phyloP scores from a whole-genome alignment of 139 green algal species.

The Penium margaritaceum region DNA sequence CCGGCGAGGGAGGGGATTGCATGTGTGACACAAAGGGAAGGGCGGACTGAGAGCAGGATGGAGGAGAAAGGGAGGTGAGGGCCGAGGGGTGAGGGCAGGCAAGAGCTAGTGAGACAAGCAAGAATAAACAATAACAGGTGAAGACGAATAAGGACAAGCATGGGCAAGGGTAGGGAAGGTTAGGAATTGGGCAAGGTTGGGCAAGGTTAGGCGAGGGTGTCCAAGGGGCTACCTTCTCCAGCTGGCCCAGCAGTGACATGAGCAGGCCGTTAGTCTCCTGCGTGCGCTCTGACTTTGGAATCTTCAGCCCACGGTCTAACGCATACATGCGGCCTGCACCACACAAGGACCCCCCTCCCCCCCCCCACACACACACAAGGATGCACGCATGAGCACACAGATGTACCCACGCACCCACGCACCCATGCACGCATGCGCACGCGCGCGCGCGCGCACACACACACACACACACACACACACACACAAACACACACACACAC shows the following conservation, averaged over 20 bases:
- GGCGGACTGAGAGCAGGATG: background rate
- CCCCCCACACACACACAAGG: no score
- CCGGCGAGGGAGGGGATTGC: no score
- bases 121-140: background rate
- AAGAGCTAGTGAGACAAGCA: background rate
- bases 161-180: no score
- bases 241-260: constrained; percentile 19
- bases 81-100: background rate
- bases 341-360: no score
- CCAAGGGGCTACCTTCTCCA: constrained; percentile 20
- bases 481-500: no score
- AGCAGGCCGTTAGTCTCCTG: constrained; percentile 41
- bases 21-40: no score
- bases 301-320: constrained; percentile 32
- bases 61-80: background rate
- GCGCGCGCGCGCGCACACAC: no score
- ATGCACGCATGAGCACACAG: no score
- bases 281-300: constrained; percentile 10
- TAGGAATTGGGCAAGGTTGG: no score
- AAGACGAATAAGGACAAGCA: no score
- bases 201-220: background rate
- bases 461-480: no score
- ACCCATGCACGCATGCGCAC: no score
- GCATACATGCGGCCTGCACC: constrained; percentile 42
- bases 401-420: background rate